These are phyloP conservation scores for Blastomyces silverae DNA, from an alignment of 2,329 filamentous ascomycete genomes.

Conservation along the genomic window DNA sequence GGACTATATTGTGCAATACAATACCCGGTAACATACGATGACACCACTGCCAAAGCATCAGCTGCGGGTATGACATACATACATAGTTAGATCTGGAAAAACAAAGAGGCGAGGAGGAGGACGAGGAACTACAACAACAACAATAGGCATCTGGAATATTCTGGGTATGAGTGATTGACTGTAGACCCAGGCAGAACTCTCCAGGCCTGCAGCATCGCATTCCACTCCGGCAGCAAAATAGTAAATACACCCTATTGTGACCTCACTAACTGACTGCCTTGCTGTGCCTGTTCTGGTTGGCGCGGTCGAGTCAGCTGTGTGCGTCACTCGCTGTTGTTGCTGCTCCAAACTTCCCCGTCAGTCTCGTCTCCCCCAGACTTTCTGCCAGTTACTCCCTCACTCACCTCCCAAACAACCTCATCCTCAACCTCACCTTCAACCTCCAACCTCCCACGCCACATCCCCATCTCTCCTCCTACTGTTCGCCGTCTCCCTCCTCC, in stretches of 20 bases:
- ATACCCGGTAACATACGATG: background rate
- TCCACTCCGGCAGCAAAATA: too few species aligned
- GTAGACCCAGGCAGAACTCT: background rate
- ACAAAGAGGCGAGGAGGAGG: background rate
- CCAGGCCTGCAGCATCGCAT: background rate
- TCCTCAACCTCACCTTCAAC: background rate
- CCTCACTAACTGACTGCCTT: too few species aligned
- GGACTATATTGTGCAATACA: background rate
- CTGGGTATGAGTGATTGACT: background rate
- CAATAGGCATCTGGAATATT: background rate
- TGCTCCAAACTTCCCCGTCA: background rate
- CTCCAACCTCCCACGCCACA: background rate
- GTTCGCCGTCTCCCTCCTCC: background rate
- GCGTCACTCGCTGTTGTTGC: too few species aligned
- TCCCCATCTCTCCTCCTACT: background rate
- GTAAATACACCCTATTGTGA: background rate
- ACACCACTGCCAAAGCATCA: background rate
- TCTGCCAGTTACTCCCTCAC: background rate
- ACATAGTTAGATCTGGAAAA: background rate
- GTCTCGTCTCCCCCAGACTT: background rate
- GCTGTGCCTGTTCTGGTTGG: too few species aligned
- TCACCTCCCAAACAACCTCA: background rate
- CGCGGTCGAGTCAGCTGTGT: conserved; percentile 10
- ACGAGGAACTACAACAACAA: background rate
- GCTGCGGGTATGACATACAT: background rate